A percentile compares a stretch with the other conserved stretches of the same genome.
Conservation (phyloP, 2,329 filamentous ascomycete genomes). For the Penicillium sumatraense region DNA sequence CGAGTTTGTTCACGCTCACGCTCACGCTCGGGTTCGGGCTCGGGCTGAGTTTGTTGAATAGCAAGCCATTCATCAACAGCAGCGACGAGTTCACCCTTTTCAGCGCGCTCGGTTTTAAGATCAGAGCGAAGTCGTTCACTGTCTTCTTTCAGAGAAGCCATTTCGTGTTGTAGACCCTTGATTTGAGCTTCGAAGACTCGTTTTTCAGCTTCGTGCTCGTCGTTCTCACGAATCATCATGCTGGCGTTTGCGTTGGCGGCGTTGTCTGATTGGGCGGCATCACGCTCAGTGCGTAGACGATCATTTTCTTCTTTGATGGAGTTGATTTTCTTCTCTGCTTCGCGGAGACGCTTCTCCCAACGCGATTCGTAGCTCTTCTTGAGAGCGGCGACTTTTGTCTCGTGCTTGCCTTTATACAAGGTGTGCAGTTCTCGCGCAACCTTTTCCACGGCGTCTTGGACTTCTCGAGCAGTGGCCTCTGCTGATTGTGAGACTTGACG, state of each 20-base stretch:
- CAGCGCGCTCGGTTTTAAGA: constrained; percentile 55
- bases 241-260: constrained; percentile 51
- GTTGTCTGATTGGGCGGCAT: constrained; percentile 67
- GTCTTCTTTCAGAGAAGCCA: constrained; percentile 71
- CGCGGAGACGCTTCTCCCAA: constrained; percentile 84
- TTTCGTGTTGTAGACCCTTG: constrained; percentile 73
- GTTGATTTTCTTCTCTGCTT: constrained; percentile 74
- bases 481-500: constrained; percentile 44
- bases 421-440: constrained; percentile 92
- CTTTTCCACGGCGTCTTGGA: constrained; percentile 84
- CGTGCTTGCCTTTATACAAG: constrained; percentile 96
- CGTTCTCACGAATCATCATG: constrained; percentile 51
- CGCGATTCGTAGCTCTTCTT: constrained; percentile 81
- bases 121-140: constrained; percentile 68
- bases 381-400: constrained; percentile 89
- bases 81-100: constrained; percentile 54
- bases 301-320: constrained; percentile 75
- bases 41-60: constrained; percentile 40
- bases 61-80: constrained; percentile 52
- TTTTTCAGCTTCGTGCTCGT: constrained; percentile 68
- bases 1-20: constrained; percentile 11
- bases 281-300: constrained; percentile 67
- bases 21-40: constrained; percentile 14
- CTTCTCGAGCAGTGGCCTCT: constrained; percentile 63
- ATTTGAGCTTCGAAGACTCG: constrained; percentile 74